Percentiles rank a stretch among this genome's conserved stretches.
These are phyloP conservation scores for Tetracladium marchalianum DNA, from an alignment of 495 filamentous ascomycete species.

Conservation along the genomic window DNA sequence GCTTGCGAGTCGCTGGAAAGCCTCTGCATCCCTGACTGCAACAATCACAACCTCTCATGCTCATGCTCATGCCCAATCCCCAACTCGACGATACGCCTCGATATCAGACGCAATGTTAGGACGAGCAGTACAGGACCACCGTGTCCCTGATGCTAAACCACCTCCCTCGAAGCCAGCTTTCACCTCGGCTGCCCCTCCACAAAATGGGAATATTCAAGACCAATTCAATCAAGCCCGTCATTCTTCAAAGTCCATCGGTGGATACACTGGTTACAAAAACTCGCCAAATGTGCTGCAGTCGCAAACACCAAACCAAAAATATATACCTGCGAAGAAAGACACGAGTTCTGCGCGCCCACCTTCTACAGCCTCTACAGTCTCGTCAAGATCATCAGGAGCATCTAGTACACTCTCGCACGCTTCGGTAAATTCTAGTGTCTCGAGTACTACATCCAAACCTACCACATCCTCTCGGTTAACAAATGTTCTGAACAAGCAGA, in stretches of 20 bases:
- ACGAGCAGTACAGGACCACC: slow-evolving; percentile 23
- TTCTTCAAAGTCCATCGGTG: slow-evolving; percentile 16
- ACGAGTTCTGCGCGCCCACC: no score
- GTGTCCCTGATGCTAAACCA: slow-evolving; percentile 18
- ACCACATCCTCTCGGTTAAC: slow-evolving; percentile 20
- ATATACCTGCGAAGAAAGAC: no score
- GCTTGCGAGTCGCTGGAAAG: slow-evolving; percentile 17
- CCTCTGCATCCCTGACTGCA: slow-evolving; percentile 7
- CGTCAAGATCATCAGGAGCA: slow-evolving; percentile 3
- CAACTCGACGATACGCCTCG: slow-evolving; percentile 11
- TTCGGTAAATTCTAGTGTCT: not conserved
- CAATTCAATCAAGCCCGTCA: slow-evolving; percentile 18
- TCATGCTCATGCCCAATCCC: slow-evolving; percentile 3
- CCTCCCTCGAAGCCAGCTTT: slow-evolving; percentile 35
- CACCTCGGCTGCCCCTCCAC: slow-evolving; percentile 35
- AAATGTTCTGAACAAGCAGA: slow-evolving; percentile 28
- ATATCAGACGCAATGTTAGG: slow-evolving; percentile 29
- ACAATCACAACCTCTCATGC: slow-evolving; percentile 7
- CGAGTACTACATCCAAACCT: not conserved
- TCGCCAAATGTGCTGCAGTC: slow-evolving; percentile 3
- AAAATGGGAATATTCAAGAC: slow-evolving; percentile 22
- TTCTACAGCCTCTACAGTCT: slow-evolving; percentile 1
- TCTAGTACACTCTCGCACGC: not conserved
- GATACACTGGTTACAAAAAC: slow-evolving; percentile 14
- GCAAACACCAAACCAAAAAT: no score